Evolutionary conservation across 257 asterid genomes (phyloP), one percentile per base, ranked within the genome.

Genomic region (Mentha longifolia): DNA sequence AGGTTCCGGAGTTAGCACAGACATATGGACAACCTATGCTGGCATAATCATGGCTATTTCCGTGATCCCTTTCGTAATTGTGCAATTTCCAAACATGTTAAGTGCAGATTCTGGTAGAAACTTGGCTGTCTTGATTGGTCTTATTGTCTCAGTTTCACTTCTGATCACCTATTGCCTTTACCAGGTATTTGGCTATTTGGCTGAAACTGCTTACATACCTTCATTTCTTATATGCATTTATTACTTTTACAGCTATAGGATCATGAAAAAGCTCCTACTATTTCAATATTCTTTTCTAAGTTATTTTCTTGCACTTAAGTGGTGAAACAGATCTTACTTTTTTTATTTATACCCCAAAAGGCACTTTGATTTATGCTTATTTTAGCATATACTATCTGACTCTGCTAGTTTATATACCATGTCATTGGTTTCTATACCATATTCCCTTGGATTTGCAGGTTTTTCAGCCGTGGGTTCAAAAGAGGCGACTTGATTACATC

Each of bases 1-100:
- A 94, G 98, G 95, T 68, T 94, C 97, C 41, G 99, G 99, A 60
- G 77, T 91, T 65, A 78, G 78, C 72, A 86, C 96, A 47, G 99
- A 94, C 81, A 69, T 83, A 69, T 88, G 92, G 97, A 94, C 99
- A 33, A 83, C 90, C 83, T 86, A 91, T 73, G 92, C 97, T 7
- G 95, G 89, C 65, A 85, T 80, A 33, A 88, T 94, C 73, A 94
- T 94, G 99, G 97, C 90, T 50, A 51, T 86, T 73, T 91, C 98
- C 41, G 89, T 94, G 61, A 39, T 89, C 50, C 98, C 99, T 8
- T 94, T 88, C 72, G 1, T 94, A 28, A 75, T 94, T 3, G 96
- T 94, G 68, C 98, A 91, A 71, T 70, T 91, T 8, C 95, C 98
- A 47, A 92, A 85, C 54, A 42, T 89, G n/a, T 56, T 91, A 52